Base-by-base conservation (phyloP, 345 rosid genomes). In the Corchorus capsularis region DNA sequence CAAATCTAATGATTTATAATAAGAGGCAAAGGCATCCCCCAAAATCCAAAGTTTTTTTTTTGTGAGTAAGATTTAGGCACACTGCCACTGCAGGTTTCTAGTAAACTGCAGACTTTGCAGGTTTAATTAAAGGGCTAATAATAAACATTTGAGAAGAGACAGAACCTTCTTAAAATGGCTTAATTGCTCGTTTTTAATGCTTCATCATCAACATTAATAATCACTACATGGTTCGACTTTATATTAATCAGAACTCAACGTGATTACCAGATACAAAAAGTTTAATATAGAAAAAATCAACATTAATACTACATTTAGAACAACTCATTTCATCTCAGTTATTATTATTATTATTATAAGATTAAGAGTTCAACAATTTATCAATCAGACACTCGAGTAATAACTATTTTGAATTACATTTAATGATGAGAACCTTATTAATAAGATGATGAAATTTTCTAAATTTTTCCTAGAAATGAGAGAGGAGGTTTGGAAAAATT, bases 1-100 rank as follows among this genome's bases (percentile, higher is more conserved):
- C 63, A 65, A 80, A 69, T 14, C 63, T 69, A 71, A 71, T 75
- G 56, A 80, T 71, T 45, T 49, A 27, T 27, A 27, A 27, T 27
- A 45, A 9, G 47, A 63, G 57, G 45, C 22, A 79, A 27, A 27
- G 27, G 27, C 27, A 27, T 27, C 27, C 43, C 50, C 71, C 71
- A 5, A 45, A 11, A 35, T 27, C 27, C 27, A 27, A 27, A 27
- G 27, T 27, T 27, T 1, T 27, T 27, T 27, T 6, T 66, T 20
- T 20, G 0, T 20, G 53, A 20, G 19, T 6, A 41, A n/a, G 14
- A 19, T 41, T 27, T 65, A 64, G 69, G 71, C 15, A 49, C 45
- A 17, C 55, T 67, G 71, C 8, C 27, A 22, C 53, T 6, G 50
- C 72, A 14, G 63, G 63, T 63, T 60, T 39, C 22, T 46, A 6